A percentile compares a stretch with the other conserved stretches of the same genome.
Evolutionary conservation across 371 early-diverging fungal species (phyloP).

Genomic region (Smittium mucronatum): DNA sequence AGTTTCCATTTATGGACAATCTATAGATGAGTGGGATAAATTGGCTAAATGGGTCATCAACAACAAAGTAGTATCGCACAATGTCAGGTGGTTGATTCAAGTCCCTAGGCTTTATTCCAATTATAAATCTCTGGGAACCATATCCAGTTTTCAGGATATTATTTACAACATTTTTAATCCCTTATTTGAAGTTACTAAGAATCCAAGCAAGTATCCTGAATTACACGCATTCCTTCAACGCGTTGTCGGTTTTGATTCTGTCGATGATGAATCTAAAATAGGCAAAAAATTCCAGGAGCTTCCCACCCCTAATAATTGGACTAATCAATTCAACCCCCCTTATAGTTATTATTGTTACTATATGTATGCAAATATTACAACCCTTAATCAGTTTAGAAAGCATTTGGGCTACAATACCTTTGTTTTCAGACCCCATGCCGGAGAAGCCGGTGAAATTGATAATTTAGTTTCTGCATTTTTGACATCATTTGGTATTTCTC

Average conservation of each 20-base stretch:
- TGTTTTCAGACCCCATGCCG: slow-evolving; percentile 90
- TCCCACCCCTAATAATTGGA: slow-evolving; percentile 80
- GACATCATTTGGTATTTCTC: slow-evolving; percentile 81
- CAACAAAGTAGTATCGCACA: slow-evolving; percentile 78
- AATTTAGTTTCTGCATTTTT: slow-evolving; percentile 89
- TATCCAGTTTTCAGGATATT: slow-evolving; percentile 69
- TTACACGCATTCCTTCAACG: slow-evolving; percentile 87
- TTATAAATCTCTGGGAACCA: slow-evolving; percentile 55
- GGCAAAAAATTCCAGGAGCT: slow-evolving; percentile 73
- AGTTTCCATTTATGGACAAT: slow-evolving; percentile 83
- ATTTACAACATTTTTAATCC: slow-evolving; percentile 84
- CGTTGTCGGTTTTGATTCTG: slow-evolving; percentile 92
- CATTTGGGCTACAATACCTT: slow-evolving; percentile 80
- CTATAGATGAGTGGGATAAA: slow-evolving; percentile 78
- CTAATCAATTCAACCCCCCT: slow-evolving; percentile 69
- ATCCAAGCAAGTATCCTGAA: slow-evolving; percentile 74
- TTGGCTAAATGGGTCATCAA: slow-evolving; percentile 91
- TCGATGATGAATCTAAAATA: slow-evolving; percentile 94
- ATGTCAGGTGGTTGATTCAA: slow-evolving; percentile 95
- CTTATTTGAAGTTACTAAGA: slow-evolving; percentile 81
- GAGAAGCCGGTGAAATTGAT: slow-evolving; percentile 97
- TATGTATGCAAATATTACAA: slow-evolving; percentile 80
- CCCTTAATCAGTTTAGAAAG: slow-evolving; percentile 77
- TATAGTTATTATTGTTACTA: slow-evolving; percentile 97
- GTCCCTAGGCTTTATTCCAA: slow-evolving; percentile 89